phyloP scores from a whole-genome alignment of 1,284 basidiomycete genomes.

The Malassezia globosa region DNA sequence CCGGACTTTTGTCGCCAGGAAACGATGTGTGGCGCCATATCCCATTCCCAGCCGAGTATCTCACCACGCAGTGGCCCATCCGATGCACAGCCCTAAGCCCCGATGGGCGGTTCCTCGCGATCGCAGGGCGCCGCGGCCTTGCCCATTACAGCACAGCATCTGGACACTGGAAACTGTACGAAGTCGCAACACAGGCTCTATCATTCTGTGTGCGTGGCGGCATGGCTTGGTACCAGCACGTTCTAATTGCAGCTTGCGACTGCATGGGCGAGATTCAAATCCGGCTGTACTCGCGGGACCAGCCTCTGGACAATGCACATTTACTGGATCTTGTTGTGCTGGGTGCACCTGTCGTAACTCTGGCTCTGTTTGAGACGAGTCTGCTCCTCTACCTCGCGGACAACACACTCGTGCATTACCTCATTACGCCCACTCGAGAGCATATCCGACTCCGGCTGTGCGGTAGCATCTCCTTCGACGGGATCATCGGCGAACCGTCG shows the following conservation, averaged over 20 bases:
- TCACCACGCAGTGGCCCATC: constrained; percentile 87
- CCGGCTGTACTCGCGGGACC: constrained; percentile 86
- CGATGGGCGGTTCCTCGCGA: constrained; percentile 82
- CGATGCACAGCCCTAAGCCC: constrained; percentile 79
- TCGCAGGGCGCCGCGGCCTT: constrained; percentile 80
- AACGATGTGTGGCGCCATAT: constrained; percentile 60
- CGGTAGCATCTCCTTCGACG: constrained; percentile 86
- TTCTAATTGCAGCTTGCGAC: constrained; percentile 71
- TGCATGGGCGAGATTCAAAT: constrained; percentile 50
- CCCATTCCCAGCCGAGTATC: constrained; percentile 75
- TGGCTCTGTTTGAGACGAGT: constrained; percentile 82
- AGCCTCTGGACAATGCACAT: constrained; percentile 73
- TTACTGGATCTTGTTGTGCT: constrained; percentile 73
- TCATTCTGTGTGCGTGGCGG: constrained; percentile 81
- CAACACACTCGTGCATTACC: constrained; percentile 83
- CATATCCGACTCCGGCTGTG: constrained; percentile 72
- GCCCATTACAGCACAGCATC: constrained; percentile 87
- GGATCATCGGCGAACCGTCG: constrained; percentile 72
- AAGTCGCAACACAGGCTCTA: constrained; percentile 72
- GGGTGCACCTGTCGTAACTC: constrained; percentile 50
- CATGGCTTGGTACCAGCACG: constrained; percentile 91
- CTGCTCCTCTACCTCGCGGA: constrained; percentile 94
- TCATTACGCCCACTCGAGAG: constrained; percentile 74
- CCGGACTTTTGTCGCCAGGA: constrained; percentile 97
- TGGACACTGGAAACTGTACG: constrained; percentile 88